Evolutionary conservation across 1,284 basidiomycete species (phyloP).

Genomic region (Pulveroboletus sp.): DNA sequence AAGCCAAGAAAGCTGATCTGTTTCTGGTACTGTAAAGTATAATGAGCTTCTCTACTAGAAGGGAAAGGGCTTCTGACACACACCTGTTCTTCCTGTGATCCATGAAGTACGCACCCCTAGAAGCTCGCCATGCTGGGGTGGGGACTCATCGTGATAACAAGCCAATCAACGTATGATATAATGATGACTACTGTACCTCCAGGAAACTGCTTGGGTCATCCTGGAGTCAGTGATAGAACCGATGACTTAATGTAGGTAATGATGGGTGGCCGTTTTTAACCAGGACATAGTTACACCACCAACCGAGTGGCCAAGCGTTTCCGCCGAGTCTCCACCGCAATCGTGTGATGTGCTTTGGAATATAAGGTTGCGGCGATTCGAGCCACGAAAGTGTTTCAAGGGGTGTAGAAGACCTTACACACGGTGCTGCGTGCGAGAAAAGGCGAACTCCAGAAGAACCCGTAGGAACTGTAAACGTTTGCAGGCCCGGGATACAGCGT

Average conservation of each 20-base stretch:
- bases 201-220: neutral
- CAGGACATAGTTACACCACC: neutral
- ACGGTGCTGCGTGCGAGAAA: neutral
- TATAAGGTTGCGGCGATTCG: neutral
- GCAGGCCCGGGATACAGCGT: neutral
- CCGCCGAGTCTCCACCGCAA: neutral
- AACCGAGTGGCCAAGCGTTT: neutral
- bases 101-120: neutral
- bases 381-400: constrained; percentile 10
- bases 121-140: neutral
- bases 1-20: neutral
- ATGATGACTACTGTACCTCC: neutral
- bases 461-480: neutral
- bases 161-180: neutral
- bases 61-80: neutral
- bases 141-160: neutral
- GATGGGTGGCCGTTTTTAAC: constrained; percentile 4
- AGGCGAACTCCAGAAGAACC: too few relatives aligned
- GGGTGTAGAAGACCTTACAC: neutral
- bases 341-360: neutral
- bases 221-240: neutral
- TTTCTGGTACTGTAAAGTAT: neutral
- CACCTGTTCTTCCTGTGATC: neutral
- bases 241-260: neutral
- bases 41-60: neutral